Conservation (phyloP, 345 rosid genomes). For the Moricandia moricandioides region DNA sequence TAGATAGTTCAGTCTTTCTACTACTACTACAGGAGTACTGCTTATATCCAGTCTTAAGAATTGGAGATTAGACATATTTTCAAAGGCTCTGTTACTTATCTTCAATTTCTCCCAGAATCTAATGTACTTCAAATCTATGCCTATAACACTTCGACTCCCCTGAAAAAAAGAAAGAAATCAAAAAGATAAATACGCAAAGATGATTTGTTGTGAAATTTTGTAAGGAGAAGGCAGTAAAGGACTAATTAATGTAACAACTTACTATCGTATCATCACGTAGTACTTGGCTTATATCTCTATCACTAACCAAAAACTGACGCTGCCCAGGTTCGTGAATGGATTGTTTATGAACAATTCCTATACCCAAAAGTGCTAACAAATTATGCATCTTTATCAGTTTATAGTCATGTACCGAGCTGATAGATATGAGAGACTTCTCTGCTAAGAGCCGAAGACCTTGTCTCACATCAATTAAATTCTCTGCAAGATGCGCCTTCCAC, state of each 20-base stretch:
- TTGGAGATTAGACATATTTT: neutral
- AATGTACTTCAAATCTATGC: neutral
- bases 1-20: no score
- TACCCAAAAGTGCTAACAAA: neutral
- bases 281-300: constrained; percentile 23
- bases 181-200: neutral
- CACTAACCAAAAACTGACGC: constrained; percentile 26
- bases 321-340: constrained; percentile 16
- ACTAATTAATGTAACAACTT: neutral
- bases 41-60: no score
- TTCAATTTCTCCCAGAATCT: neutral
- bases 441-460: neutral
- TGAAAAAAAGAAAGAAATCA: neutral
- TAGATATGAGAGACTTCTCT: constrained; percentile 16
- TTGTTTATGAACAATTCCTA: constrained; percentile 28
- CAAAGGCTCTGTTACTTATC: neutral
- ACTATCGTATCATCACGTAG: constrained; percentile 5
- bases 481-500: neutral
- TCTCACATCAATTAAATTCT: neutral
- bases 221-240: neutral
- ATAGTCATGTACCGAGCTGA: neutral
- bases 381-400: neutral
- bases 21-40: no score
- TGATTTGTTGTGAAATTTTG: neutral
- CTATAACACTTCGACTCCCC: constrained; percentile 19